Percentiles rank a stretch among this genome's conserved stretches.
phyloP scores from a whole-genome alignment of 164 flowering plant genomes.

The Hamamelis virginiana region DNA sequence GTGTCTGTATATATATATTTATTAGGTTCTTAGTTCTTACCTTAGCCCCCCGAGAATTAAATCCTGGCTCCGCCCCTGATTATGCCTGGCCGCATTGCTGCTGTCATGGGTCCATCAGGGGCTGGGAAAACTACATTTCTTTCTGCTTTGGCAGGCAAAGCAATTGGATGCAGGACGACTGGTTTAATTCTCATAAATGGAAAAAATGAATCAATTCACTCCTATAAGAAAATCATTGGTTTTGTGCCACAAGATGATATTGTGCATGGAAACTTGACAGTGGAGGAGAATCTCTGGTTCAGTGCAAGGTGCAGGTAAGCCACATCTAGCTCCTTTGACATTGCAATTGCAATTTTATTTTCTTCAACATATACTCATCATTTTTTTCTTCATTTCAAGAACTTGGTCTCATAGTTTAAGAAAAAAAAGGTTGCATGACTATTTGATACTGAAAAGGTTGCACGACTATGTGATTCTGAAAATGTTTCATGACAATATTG shows the following conservation, averaged over 20 bases:
- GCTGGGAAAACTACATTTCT: slow-evolving; percentile 99
- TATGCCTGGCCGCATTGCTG: slow-evolving; percentile 90
- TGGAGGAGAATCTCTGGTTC: slow-evolving; percentile 96
- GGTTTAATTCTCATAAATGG: slow-evolving; percentile 88
- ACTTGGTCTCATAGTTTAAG: not conserved
- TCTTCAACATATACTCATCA: not conserved
- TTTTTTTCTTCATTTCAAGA: not conserved
- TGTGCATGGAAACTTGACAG: slow-evolving; percentile 96
- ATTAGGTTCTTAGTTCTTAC: too few relatives aligned
- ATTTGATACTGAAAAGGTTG: too few relatives aligned
- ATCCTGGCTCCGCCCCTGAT: too few relatives aligned
- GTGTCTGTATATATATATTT: too few relatives aligned
- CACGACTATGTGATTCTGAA: too few relatives aligned
- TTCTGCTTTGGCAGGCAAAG: slow-evolving; percentile 90
- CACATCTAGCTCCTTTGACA: not conserved
- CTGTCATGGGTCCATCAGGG: slow-evolving; percentile 99
- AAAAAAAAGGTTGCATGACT: too few relatives aligned
- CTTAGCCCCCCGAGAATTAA: too few relatives aligned
- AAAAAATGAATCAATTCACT: slow-evolving; percentile 67
- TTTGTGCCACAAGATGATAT: slow-evolving; percentile 99
- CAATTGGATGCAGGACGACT: slow-evolving; percentile 64
- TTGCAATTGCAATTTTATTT: not conserved
- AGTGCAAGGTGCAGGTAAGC: slow-evolving; percentile 91
- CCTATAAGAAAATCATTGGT: slow-evolving; percentile 84
- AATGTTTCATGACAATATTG: too few relatives aligned